Percentiles rank a stretch among this genome's conserved stretches.
Conservation (phyloP, 352 stramenopile genomes). For the Phytopythium helicoides region DNA sequence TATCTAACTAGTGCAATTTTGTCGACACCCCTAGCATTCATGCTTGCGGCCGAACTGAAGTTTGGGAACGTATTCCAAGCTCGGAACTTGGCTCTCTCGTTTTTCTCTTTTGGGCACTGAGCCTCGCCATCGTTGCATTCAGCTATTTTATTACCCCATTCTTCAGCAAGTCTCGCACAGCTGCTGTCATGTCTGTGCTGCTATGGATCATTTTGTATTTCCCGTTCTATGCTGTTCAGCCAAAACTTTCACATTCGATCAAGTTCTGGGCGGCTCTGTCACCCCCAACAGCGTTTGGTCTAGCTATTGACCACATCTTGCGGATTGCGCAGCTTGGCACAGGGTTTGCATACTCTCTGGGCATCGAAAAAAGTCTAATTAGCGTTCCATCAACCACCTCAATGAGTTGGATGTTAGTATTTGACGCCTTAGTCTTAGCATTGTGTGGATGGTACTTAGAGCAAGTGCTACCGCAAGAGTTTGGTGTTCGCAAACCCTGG, state of each 20-base stretch:
- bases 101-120: conserved; percentile 64
- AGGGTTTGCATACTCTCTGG: conserved; percentile 58
- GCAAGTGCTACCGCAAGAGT: conserved; percentile 90
- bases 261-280: conserved; percentile 61
- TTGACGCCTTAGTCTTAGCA: conserved; percentile 85
- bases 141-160: conserved; percentile 61
- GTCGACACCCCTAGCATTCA: conserved; percentile 43
- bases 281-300: conserved; percentile 61
- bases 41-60: conserved; percentile 53
- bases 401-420: conserved; percentile 62
- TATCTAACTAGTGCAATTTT: conserved; percentile 45
- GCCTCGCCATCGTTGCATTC: conserved; percentile 58
- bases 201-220: conserved; percentile 76
- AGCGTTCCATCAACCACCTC: conserved; percentile 37
- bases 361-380: conserved; percentile 27
- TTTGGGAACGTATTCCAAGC: conserved; percentile 69
- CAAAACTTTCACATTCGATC: conserved; percentile 34
- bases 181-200: conserved; percentile 58
- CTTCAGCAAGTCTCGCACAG: conserved; percentile 68
- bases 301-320: conserved; percentile 60
- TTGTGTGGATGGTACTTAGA: conserved; percentile 91
- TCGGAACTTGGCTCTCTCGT: conserved; percentile 48
- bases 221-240: conserved; percentile 66
- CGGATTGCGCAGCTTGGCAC: conserved; percentile 56
- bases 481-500: conserved; percentile 84